Evolutionary conservation across 2,329 filamentous ascomycete genomes (phyloP).

Genomic region (Curvularia hawaiiensis): DNA sequence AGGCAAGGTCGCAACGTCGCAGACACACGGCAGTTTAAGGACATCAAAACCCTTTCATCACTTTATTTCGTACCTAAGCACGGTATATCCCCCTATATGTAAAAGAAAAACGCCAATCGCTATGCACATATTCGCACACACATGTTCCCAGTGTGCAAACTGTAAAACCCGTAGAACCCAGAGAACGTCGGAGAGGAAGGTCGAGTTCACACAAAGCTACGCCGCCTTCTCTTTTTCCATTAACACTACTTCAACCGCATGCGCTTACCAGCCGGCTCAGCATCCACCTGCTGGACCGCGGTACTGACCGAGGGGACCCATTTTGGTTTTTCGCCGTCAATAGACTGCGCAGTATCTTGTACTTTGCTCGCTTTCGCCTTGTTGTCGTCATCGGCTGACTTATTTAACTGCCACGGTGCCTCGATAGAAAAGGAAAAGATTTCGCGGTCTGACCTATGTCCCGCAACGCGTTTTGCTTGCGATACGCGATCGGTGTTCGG

Average conservation of each 20-base stretch:
- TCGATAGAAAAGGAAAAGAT: slow-evolving; percentile 46
- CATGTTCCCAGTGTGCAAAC: neutral
- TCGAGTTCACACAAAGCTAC: neutral
- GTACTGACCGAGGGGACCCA: slow-evolving; percentile 20
- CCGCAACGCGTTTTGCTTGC: slow-evolving; percentile 21
- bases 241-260: slow-evolving; percentile 23
- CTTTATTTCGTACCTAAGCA: neutral
- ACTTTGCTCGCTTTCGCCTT: neutral
- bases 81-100: neutral
- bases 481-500: slow-evolving; percentile 13
- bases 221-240: neutral
- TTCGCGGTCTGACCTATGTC: slow-evolving; percentile 31
- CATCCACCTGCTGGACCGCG: neutral
- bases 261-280: slow-evolving; percentile 33
- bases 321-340: slow-evolving; percentile 23
- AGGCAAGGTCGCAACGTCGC: too few relatives aligned
- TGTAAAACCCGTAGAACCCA: neutral
- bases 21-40: too few relatives aligned
- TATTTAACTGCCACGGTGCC: slow-evolving; percentile 37
- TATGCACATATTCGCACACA: neutral
- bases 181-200: neutral
- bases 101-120: neutral
- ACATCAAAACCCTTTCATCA: too few relatives aligned
- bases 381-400: slow-evolving; percentile 1
- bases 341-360: neutral